Evolutionary conservation across 495 filamentous ascomycete species (phyloP).

Genomic region (Penicillium crystallinum): DNA sequence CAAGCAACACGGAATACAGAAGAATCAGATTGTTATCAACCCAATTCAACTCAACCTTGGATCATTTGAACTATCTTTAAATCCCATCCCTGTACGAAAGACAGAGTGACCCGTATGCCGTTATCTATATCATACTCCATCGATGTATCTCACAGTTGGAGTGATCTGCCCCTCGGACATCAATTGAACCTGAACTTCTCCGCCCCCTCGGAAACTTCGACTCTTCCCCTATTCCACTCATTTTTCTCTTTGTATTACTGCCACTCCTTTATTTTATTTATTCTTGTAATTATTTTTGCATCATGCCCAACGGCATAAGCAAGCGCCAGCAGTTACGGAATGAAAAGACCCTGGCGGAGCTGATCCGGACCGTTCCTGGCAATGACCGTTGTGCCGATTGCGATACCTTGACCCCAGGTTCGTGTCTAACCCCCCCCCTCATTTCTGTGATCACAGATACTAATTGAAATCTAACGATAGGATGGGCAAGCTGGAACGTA

Average conservation of each 20-base stretch:
- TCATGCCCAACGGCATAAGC: slow-evolving; percentile 56
- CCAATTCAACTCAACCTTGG: neutral
- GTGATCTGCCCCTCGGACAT: slow-evolving; percentile 6
- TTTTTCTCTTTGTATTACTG: slow-evolving; percentile 12
- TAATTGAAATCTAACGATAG: slow-evolving; percentile 37
- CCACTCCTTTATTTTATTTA: slow-evolving; percentile 11
- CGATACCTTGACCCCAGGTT: slow-evolving; percentile 86
- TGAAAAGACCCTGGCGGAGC: slow-evolving; percentile 83
- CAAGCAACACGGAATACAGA: neutral
- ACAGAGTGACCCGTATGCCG: neutral
- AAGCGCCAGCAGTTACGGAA: slow-evolving; percentile 98
- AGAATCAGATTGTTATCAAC: neutral
- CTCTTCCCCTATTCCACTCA: slow-evolving; percentile 16
- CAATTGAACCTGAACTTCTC: slow-evolving; percentile 5
- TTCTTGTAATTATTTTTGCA: slow-evolving; percentile 13
- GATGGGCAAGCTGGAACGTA: slow-evolving; percentile 99
- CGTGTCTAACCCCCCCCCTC: slow-evolving; percentile 18
- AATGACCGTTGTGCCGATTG: slow-evolving; percentile 97
- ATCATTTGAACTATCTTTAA: neutral
- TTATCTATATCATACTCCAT: neutral
- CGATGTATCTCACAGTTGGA: neutral
- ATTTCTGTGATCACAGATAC: neutral
- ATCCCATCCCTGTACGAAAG: neutral
- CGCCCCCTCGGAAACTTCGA: slow-evolving; percentile 14
- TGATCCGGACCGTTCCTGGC: slow-evolving; percentile 79